phyloP scores from a whole-genome alignment of 805 yeast genomes.

The Candida adriatica region DNA sequence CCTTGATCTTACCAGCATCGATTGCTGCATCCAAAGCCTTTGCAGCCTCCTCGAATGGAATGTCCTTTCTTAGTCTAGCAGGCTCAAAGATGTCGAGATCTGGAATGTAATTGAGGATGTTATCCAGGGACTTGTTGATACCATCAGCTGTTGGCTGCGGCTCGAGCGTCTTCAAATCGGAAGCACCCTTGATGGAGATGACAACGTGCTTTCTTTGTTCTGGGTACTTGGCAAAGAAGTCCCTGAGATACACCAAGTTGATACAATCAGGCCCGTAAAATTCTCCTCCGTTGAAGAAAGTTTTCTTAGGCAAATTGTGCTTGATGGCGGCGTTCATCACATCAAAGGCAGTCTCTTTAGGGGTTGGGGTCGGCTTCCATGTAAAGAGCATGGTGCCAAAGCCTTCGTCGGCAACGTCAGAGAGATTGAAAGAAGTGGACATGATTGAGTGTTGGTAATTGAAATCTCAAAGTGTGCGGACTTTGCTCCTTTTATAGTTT shows the following conservation, averaged over 20 bases:
- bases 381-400: conserved; percentile 82
- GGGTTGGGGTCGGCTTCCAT: conserved; percentile 53
- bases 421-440: no score
- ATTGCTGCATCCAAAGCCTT: conserved; percentile 50
- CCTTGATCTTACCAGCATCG: conserved; percentile 59
- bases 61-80: conserved; percentile 58
- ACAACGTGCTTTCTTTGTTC: conserved; percentile 48
- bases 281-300: conserved; percentile 67
- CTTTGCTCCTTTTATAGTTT: no score
- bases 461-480: no score
- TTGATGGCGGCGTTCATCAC: conserved; percentile 47
- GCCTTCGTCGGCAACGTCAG: conserved; percentile 33
- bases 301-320: conserved; percentile 32
- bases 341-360: conserved; percentile 45
- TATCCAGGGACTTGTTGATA: conserved; percentile 42
- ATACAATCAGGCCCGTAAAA: conserved; percentile 56
- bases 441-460: no score
- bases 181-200: conserved; percentile 62
- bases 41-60: conserved; percentile 54
- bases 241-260: conserved; percentile 51
- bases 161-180: conserved; percentile 20
- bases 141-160: conserved; percentile 48
- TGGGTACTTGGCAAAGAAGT: conserved; percentile 53
- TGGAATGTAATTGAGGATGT: conserved; percentile 33
- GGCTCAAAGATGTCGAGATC: conserved; percentile 57